phyloP scores from a whole-genome alignment of 352 stramenopile genomes.

The Pythium brassicae region DNA sequence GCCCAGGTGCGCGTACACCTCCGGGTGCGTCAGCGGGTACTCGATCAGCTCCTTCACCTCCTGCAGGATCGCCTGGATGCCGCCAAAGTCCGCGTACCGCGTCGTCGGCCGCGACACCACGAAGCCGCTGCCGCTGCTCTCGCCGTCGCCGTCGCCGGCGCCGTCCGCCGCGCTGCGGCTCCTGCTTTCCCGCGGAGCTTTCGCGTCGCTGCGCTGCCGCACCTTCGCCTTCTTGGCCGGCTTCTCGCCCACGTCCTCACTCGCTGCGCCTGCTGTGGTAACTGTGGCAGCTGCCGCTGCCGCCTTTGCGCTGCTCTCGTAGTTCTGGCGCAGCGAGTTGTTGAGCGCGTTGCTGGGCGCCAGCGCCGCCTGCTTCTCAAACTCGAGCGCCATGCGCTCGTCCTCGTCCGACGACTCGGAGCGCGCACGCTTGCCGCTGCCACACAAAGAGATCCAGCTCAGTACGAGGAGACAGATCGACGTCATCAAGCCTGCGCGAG shows the following conservation, averaged over 20 bases:
- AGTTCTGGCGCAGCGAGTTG: slow-evolving; percentile 73
- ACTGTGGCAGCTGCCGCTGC: background rate
- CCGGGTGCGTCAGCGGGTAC: slow-evolving; percentile 92
- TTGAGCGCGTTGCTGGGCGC: slow-evolving; percentile 60
- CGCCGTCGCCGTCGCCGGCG: slow-evolving; percentile 4
- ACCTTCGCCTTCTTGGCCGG: slow-evolving; percentile 71
- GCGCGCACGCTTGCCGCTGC: slow-evolving; percentile 48
- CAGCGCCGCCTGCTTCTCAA: slow-evolving; percentile 39
- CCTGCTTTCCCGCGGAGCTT: slow-evolving; percentile 11
- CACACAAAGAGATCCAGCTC: background rate
- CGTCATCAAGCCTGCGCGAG: no score
- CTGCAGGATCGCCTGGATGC: slow-evolving; percentile 84
- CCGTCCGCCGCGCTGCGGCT: slow-evolving; percentile 3
- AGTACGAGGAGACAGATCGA: no score
- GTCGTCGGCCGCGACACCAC: slow-evolving; percentile 71
- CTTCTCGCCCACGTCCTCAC: slow-evolving; percentile 22
- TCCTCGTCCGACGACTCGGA: slow-evolving; percentile 62
- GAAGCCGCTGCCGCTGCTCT: slow-evolving; percentile 35
- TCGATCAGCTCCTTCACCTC: slow-evolving; percentile 93
- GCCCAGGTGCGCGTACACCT: slow-evolving; percentile 91
- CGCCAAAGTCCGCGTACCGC: slow-evolving; percentile 86
- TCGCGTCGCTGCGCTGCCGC: slow-evolving; percentile 25
- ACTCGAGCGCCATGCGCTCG: slow-evolving; percentile 43
- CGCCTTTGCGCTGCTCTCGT: slow-evolving; percentile 24
- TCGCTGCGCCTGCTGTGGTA: background rate